Base-by-base conservation (phyloP, 495 filamentous ascomycete species). In the Penicillium arizonense region DNA sequence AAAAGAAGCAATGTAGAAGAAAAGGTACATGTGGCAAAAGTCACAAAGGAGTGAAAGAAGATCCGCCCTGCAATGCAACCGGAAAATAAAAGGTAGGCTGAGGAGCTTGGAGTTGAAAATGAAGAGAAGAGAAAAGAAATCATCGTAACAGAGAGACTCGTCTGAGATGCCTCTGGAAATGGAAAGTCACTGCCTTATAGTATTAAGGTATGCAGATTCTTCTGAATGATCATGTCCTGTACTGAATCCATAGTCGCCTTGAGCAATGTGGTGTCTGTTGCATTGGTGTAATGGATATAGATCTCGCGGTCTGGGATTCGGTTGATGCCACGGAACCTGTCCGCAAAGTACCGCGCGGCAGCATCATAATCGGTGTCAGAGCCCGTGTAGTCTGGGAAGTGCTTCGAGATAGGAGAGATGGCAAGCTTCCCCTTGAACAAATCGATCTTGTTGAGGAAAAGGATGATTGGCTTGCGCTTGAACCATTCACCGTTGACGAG, bases 371-470 rank as follows among this genome's bases (percentile, higher is more conserved):
- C 79, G 23, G 71, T 74, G 45, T 75, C 60, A 2, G 71, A 72
- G 36, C 77, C 88, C 48, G 80, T 81, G 77, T 94, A 98, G 69
- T 98, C 94, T 24, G 91, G 90, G 79, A 98, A 98, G 67, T 96
- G 90, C 44, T 88, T 84, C 37, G 86, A 86, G 67, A 98, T 90
- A 8, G 91, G 86, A 53, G 88, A 92, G 40, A 80, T 76, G 11
- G 77, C 67, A 20, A 97, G 81, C 77, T 98, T 98, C 57, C 87
- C 85, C 67, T 86, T 91, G 82, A 98, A 98, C 13, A 97, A 81
- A 73, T 98, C 94, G 72, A 96, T 96, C 81, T 98, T 98, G 85
- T 98, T 98, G 50, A 98, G 79, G 78, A 98, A 98, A 35, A 98
- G 83, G 55, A 98, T 98, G 62, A 98, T 89, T 14, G 94, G 88